Base-by-base conservation (phyloP, 805 yeast species). In the Candida vartiovaarae region DNA sequence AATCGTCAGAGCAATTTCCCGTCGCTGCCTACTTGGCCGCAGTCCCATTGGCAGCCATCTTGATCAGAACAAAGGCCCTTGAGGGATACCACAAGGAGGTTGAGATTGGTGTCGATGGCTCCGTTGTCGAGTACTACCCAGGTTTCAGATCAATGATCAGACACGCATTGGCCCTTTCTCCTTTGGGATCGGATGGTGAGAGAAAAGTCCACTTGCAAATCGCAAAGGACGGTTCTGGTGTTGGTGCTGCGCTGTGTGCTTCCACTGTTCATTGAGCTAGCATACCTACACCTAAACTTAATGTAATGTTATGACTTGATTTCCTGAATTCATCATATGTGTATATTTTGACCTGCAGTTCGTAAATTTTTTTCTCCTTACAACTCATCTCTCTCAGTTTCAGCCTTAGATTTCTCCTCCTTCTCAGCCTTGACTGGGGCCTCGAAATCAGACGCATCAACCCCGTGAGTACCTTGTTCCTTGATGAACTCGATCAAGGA, bases 201-300 rank as follows among this genome's bases (percentile, higher is more conserved):
- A 78, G 87, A 64, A 80, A 85, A 57, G 70, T 88, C 38, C 83
- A 80, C 54, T 68, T 91, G 48, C 80, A 80, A 50, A 81, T 90
- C 52, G 93, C 97, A 29, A 86, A 87, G 63, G 98, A 93, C 59
- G 98, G 98, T 38, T 83, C 95, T 45, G 96, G 96, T 47, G 96
- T 90, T 36, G 99, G 99, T 52, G 98, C 97, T 38, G 98, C 98
- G 2, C 70, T 91, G 48, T 87, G 96, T 68, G 97, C 60, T 8
- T 39, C 46, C 11, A 50, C 51, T 23, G 45, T 34, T 15, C 26
- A 20, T n/a, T 28, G 38, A 39, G 20, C 20, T 15, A 15, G 20
- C 20, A 15, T 15, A 15, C 20, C 20, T 15, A 15, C 20, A 15
- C 20, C 20, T 15, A 15, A 15, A 15, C 20, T 15, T 15, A 15